A percentile compares a stretch with the other conserved stretches of the same genome.
These are phyloP conservation scores for Panellus pusillus DNA, from an alignment of 768 basidiomycete genomes.

Conservation along the genomic window DNA sequence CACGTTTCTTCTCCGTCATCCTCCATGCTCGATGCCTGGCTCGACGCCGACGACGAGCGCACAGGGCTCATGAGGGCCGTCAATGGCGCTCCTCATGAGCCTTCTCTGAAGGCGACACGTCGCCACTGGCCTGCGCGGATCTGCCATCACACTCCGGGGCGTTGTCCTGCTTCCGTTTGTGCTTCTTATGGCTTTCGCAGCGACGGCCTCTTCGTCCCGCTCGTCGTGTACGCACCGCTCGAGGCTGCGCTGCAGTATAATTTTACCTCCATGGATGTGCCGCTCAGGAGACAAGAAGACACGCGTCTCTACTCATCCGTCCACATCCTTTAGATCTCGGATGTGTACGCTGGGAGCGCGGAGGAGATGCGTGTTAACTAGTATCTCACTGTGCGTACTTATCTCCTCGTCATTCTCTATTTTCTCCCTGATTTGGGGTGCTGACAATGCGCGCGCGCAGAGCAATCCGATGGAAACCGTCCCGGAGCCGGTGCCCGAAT, in stretches of 20 bases:
- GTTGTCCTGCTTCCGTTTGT: background rate
- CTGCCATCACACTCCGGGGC: background rate
- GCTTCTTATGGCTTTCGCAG: slow-evolving; percentile 27
- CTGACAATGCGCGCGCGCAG: background rate
- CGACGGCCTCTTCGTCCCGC: slow-evolving; percentile 49
- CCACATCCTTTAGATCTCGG: slow-evolving; percentile 35
- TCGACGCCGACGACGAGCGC: background rate
- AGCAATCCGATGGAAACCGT: slow-evolving; percentile 15
- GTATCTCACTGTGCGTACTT: slow-evolving; percentile 11
- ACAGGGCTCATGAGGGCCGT: background rate
- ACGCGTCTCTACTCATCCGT: slow-evolving; percentile 37
- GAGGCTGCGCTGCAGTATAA: slow-evolving; percentile 22
- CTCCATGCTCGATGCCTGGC: background rate
- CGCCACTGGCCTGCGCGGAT: background rate
- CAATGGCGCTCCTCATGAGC: background rate
- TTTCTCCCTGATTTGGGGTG: no score
- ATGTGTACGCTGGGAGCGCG: slow-evolving; percentile 23
- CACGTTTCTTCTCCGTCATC: no score
- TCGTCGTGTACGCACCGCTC: slow-evolving; percentile 44
- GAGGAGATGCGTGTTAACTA: background rate
- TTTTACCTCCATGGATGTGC: no score
- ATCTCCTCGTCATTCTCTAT: background rate
- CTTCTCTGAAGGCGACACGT: background rate
- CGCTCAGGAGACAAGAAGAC: background rate
- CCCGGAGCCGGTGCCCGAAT: slow-evolving; percentile 40